These are phyloP conservation scores for Quillaja saponaria DNA, from an alignment of 306 rosid species.

Conservation along the genomic window DNA sequence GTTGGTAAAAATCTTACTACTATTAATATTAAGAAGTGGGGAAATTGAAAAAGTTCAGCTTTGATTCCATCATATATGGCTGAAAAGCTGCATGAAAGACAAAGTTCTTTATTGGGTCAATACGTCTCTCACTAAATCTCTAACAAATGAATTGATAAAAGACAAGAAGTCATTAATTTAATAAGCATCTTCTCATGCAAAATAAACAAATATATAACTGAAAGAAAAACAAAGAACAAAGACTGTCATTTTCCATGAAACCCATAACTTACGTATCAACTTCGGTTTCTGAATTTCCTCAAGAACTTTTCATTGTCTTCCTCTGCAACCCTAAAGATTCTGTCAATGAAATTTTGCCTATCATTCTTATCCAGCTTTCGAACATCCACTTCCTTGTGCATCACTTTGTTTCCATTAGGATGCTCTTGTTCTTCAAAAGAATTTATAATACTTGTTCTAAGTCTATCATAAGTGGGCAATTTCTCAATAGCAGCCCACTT, in stretches of 20 bases:
- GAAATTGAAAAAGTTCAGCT: no score
- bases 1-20: no score
- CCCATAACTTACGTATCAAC: conserved; percentile 56
- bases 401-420: conserved; percentile 23
- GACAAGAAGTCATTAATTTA: not conserved
- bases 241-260: no score
- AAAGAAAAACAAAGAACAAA: no score
- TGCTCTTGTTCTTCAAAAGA: conserved; percentile 41
- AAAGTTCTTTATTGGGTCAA: no score
- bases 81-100: no score
- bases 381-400: conserved; percentile 75
- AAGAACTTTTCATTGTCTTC: conserved; percentile 88
- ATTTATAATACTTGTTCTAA: conserved; percentile 75
- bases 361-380: conserved; percentile 67
- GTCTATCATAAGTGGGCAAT: conserved; percentile 76
- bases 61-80: no score
- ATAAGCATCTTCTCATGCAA: not conserved
- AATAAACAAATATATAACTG: not conserved
- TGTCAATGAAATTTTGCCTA: conserved; percentile 72
- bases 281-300: conserved; percentile 63
- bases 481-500: conserved; percentile 95
- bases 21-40: no score
- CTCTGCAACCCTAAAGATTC: conserved; percentile 78
- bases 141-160: not conserved
- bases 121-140: not conserved